A percentile compares a stretch with the other conserved stretches of the same genome.
Evolutionary conservation across 192 early-diverging fungal species (phyloP).

Genomic region (Podochytrium sp.): DNA sequence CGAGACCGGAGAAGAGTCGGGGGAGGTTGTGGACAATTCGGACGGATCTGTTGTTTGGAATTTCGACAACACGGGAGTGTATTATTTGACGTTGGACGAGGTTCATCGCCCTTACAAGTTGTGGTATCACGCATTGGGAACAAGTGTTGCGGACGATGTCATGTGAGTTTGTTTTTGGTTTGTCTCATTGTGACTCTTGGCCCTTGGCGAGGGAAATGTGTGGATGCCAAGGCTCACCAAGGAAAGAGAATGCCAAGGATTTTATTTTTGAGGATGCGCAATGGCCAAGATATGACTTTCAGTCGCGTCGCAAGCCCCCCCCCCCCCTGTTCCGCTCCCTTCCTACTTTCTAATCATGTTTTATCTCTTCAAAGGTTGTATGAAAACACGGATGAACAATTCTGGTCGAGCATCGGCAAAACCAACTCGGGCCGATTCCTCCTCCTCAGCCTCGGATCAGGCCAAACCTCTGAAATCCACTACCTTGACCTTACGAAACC

Average conservation of each 20-base stretch:
- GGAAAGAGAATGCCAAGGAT: no score
- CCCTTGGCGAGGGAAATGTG: no score
- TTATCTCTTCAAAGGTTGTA: constrained; percentile 31
- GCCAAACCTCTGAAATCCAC: constrained; percentile 29
- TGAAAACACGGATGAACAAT: constrained; percentile 50
- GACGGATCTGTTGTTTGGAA: constrained; percentile 35
- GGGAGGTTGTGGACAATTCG: constrained; percentile 23
- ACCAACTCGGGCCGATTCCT: constrained; percentile 43
- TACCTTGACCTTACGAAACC: not conserved
- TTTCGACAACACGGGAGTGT: constrained; percentile 36
- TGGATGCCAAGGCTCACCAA: no score
- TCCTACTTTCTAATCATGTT: no score
- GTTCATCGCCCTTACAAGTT: constrained; percentile 38
- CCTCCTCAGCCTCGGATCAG: constrained; percentile 24
- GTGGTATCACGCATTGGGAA: constrained; percentile 39
- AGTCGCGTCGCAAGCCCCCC: no score
- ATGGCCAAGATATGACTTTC: no score
- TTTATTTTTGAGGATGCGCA: no score
- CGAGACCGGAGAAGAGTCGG: constrained; percentile 33
- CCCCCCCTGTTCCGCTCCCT: no score
- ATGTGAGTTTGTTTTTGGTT: constrained; percentile 3
- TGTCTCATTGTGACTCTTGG: not conserved
- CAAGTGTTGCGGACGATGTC: constrained; percentile 22
- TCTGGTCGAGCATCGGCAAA: constrained; percentile 35
- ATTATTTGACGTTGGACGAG: constrained; percentile 43